Evolutionary conservation across 345 rosid genomes (phyloP).

Genomic region (Pistacia atlantica): DNA sequence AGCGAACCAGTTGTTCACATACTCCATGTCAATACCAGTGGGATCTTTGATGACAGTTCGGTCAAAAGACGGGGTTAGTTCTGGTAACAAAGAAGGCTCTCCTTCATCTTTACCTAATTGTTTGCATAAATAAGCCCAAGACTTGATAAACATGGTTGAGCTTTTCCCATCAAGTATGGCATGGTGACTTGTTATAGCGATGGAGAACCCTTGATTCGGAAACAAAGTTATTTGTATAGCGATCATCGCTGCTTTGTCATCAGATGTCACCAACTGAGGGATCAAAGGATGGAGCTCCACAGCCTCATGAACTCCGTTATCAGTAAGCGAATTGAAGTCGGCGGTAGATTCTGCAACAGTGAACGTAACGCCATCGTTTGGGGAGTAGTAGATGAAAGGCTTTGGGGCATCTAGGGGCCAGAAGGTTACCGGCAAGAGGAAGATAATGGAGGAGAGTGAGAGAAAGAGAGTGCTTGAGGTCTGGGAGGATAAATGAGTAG

Average conservation of each 20-base stretch:
- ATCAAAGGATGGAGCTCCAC: conserved; percentile 32
- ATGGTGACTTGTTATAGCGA: conserved; percentile 41
- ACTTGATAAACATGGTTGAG: conserved; percentile 8
- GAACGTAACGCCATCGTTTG: conserved; percentile 33
- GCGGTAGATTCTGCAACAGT: conserved; percentile 41
- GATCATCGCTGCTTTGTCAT: conserved; percentile 15
- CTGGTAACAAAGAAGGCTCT: background rate
- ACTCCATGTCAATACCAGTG: background rate
- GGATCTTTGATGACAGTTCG: conserved; percentile 33
- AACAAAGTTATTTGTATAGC: conserved; percentile 41
- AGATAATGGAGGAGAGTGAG: conserved; percentile 35
- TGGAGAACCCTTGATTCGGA: conserved; percentile 31
- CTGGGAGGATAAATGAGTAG: conserved; percentile 39
- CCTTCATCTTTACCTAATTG: background rate
- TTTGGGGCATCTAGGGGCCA: conserved; percentile 26
- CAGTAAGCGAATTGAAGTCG: conserved; percentile 28
- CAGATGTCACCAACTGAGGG: conserved; percentile 30
- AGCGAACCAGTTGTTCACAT: conserved; percentile 3
- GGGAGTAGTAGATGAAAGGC: conserved; percentile 30
- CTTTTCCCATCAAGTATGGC: conserved; percentile 19
- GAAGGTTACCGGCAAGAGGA: conserved; percentile 33
- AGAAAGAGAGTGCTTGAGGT: conserved; percentile 43
- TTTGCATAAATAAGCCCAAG: conserved; percentile 25
- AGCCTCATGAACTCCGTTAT: conserved; percentile 25
- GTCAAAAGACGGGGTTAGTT: conserved; percentile 31